phyloP scores from a whole-genome alignment of 164 flowering plant genomes.

The Nymphaea colorata region DNA sequence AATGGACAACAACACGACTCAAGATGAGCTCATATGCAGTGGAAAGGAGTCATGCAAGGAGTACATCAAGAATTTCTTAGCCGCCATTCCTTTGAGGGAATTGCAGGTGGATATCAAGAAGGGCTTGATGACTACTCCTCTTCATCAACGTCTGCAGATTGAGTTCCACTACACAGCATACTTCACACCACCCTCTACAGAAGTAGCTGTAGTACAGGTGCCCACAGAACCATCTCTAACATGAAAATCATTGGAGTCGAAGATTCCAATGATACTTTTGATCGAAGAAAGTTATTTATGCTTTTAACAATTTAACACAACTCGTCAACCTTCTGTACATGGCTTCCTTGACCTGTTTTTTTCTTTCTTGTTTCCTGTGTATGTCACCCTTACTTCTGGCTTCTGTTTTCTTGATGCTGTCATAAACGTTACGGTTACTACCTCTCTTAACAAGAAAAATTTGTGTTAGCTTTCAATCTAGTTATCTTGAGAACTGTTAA shows the following conservation, averaged over 20 bases:
- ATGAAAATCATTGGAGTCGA: background rate
- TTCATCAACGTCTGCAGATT: slow-evolving; percentile 85
- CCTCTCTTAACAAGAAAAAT: background rate
- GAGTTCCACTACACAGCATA: slow-evolving; percentile 70
- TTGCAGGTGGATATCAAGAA: slow-evolving; percentile 77
- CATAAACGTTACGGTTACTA: background rate
- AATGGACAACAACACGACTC: slow-evolving; percentile 15
- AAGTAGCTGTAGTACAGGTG: slow-evolving; percentile 11
- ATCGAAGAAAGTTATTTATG: background rate
- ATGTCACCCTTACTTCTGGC: background rate
- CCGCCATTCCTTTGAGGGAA: slow-evolving; percentile 95
- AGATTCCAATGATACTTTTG: background rate
- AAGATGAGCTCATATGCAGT: slow-evolving; percentile 44
- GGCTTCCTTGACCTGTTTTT: background rate
- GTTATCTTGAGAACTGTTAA: too few species aligned
- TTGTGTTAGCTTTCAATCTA: background rate
- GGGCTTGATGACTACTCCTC: slow-evolving; percentile 49
- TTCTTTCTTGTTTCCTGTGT: background rate
- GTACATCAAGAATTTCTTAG: slow-evolving; percentile 85
- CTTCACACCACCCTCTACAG: slow-evolving; percentile 15
- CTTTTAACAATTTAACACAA: background rate
- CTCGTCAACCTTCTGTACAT: background rate
- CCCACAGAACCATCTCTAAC: slow-evolving; percentile 7
- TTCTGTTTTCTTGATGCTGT: background rate
- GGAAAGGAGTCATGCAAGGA: slow-evolving; percentile 95